Evolutionary conservation across 2,329 filamentous ascomycete genomes (phyloP), one percentile per base, ranked within the genome.

Genomic region (Periglandula ipomoeae): DNA sequence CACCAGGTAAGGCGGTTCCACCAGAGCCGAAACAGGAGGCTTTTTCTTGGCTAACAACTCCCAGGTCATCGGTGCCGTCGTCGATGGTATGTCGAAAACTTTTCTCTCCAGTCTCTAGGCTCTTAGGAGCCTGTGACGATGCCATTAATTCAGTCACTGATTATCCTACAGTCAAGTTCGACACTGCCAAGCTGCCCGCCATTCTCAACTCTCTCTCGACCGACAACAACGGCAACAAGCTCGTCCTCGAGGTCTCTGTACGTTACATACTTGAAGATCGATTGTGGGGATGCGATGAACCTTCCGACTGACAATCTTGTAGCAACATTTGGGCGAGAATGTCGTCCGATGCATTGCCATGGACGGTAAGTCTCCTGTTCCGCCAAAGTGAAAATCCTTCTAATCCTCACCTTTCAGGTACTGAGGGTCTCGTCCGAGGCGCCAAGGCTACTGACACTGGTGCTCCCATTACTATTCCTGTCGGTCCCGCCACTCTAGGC

Each of bases 241-340:
- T 98, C 59, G 81, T 95, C 58, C 84, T 98, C 59, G 93, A 98
- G 81, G 93, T 97, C 70, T 78, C 93, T 66, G 90, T 96, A 95
- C 59, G 77, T 65, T 53, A 11, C 20, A 20, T 20, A 10, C 13
- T 6, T 23, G 24, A 20, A 40, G 4, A 39, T 15, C n/a, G 6
- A 35, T 47, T 48, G 46, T 50, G 27, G 40, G 35, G 47, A 47
- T 46, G n/a, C 6, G 6, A 35, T n/a, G 51, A 50, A 27, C 40
- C 20, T 20, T 24, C 37, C 37, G 27, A 53, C 64, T 77, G 59
- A 79, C 69, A 59, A 56, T 35, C 54, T 13, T 46, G 52, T 60
- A 96, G 89, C 93, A 98, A 96, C 93, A 97, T 84, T 78, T 98
- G 74, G 93, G 93, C 78, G 88, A 98, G 81, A 95, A 89, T 80